Evolutionary conservation across 2,329 filamentous ascomycete species (phyloP).

Genomic region (Salinomyces thailandicus): DNA sequence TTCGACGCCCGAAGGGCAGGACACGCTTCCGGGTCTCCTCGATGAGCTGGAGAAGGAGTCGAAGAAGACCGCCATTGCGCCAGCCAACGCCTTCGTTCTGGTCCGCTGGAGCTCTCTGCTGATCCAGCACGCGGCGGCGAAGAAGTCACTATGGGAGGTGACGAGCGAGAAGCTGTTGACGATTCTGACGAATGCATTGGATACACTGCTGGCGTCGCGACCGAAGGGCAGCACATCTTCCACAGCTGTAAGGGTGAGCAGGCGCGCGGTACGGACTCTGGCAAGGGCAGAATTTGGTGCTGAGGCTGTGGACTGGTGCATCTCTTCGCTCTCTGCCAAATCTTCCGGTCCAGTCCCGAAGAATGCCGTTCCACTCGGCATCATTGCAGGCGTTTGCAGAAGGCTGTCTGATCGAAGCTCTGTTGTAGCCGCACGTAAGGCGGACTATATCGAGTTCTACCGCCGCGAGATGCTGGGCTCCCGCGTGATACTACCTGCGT

Average conservation of each 20-base stretch:
- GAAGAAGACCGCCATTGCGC: constrained; percentile 64
- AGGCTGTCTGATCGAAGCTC: constrained; percentile 55
- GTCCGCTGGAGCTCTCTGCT: constrained; percentile 81
- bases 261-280: constrained; percentile 67
- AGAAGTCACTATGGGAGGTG: constrained; percentile 49
- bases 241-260: constrained; percentile 66
- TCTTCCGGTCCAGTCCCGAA: constrained; percentile 51
- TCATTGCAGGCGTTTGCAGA: constrained; percentile 76
- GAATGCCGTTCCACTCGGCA: constrained; percentile 69
- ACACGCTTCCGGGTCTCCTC: constrained; percentile 53
- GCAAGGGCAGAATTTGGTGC: constrained; percentile 52
- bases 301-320: constrained; percentile 51
- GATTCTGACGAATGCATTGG: constrained; percentile 61
- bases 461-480: constrained; percentile 76
- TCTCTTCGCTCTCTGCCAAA: constrained; percentile 61
- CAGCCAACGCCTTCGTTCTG: constrained; percentile 74
- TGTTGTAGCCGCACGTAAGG: constrained; percentile 55
- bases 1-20: constrained; percentile 45
- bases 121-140: constrained; percentile 58
- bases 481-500: constrained; percentile 55
- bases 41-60: constrained; percentile 60
- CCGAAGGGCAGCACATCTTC: constrained; percentile 55
- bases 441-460: constrained; percentile 71
- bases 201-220: constrained; percentile 61
- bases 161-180: constrained; percentile 56